Evolutionary conservation across 257 asterid species (phyloP).

Genomic region (Salvia miltiorrhiza): DNA sequence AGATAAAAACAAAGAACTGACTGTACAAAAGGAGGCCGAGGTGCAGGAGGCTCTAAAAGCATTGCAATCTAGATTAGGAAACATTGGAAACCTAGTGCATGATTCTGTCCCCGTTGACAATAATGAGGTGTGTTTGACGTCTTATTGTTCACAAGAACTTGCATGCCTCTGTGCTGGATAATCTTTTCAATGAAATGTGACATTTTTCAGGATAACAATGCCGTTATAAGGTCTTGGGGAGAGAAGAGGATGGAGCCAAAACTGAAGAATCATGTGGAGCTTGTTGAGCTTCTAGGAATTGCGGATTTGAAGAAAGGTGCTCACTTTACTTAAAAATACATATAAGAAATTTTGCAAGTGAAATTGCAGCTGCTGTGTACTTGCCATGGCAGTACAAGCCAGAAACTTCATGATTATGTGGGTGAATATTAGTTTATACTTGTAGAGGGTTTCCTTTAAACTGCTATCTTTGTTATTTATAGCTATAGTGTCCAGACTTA

Average conservation of each 20-base stretch:
- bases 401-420: not conserved
- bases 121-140: conserved; percentile 55
- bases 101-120: conserved; percentile 83
- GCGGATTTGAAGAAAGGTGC: conserved; percentile 73
- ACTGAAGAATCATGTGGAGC: conserved; percentile 90
- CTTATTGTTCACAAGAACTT: not conserved
- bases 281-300: conserved; percentile 93
- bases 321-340: not conserved
- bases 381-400: not conserved
- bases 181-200: not conserved
- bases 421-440: too few relatives aligned
- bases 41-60: conserved; percentile 75
- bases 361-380: not conserved
- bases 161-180: not conserved
- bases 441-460: not conserved
- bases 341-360: not conserved
- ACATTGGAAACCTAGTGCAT: conserved; percentile 89
- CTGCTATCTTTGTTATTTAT: not conserved
- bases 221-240: conserved; percentile 73
- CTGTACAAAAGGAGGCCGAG: conserved; percentile 60
- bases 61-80: conserved; percentile 50
- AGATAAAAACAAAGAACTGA: conserved; percentile 57
- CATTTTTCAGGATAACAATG: conserved; percentile 64
- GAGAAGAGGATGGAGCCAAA: conserved; percentile 63
- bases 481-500: not conserved